Evolutionary conservation across 1,284 basidiomycete species (phyloP), one percentile per base, ranked within the genome.

Genomic region (Cryptococcus sp.): DNA sequence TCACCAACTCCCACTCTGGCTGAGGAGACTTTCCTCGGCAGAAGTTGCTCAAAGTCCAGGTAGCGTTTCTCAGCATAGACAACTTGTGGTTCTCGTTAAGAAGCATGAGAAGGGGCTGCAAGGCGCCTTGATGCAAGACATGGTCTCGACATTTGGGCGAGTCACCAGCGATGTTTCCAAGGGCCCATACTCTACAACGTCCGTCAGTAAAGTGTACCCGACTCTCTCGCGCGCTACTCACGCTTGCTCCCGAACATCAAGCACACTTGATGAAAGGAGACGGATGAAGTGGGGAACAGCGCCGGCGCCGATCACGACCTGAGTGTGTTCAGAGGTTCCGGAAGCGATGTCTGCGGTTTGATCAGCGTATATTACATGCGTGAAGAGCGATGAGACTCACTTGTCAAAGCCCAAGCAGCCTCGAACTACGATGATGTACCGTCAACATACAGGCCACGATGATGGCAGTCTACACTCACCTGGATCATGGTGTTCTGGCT

Each of bases 231-330:
- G 23, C 35, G 16, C 6, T 8, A 71, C 76, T 68, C 54, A 78
- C 75, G 93, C 93, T 81, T 97, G 93, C 81, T 97, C 93, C 61
- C 93, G 88, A 61, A 97, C 93, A 80, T 96, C 93, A 61, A 91
- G 83, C 22, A 93, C 90, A 42, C 85, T 83, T 17, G 91, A 93
- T 17, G 80, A 93, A 46, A 96, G 83, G 44, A 96, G 85, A 68
- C 90, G 91, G 82, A 99, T 97, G 75, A 98, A 98, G 79, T 94
- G 88, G n/a, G 94, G 94, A 27, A 99, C 94, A 42, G 95, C 95
- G 59, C 89, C 88, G 38, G 93, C 90, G 66, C 85, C 87, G 78
- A 99, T 99, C 56, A 99, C 96, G 60, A 97, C 93, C 81, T 97
- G 93, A 48, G 94, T 99, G 80, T 99, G 96, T 67, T 96, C 92